A percentile compares a stretch with the other conserved stretches of the same genome.
These are phyloP conservation scores for Alternaria novae-zelandiae DNA, from an alignment of 2,329 filamentous ascomycete species.

Conservation along the genomic window DNA sequence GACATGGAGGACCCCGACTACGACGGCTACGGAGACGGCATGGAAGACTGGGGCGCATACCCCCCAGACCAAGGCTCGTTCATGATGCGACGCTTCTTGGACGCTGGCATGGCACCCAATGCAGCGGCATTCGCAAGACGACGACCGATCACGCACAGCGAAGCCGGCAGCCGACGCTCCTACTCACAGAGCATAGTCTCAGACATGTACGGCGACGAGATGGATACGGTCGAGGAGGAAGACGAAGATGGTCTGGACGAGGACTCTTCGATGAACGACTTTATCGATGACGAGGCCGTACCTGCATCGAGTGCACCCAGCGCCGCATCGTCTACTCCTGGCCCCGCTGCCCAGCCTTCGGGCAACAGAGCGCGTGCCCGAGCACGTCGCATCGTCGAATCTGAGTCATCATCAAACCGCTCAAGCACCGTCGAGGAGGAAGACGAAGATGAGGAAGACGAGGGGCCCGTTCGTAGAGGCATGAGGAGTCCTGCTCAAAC, in stretches of 20 bases:
- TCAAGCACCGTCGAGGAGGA: slow-evolving; percentile 43
- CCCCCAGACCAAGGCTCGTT: slow-evolving; percentile 38
- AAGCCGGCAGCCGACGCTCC: slow-evolving; percentile 49
- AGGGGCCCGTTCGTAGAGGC: slow-evolving; percentile 43
- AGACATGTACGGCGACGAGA: slow-evolving; percentile 50
- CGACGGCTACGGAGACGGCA: slow-evolving; percentile 40
- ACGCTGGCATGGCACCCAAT: slow-evolving; percentile 33
- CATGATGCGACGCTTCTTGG: slow-evolving; percentile 45
- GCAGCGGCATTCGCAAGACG: slow-evolving; percentile 30
- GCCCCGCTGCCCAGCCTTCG: slow-evolving; percentile 39
- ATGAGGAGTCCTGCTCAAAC: slow-evolving; percentile 39
- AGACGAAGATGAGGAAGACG: slow-evolving; percentile 49
- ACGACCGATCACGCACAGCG: slow-evolving; percentile 50
- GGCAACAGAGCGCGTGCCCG: slow-evolving; percentile 29
- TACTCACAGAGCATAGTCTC: slow-evolving; percentile 51
- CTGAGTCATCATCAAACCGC: slow-evolving; percentile 47
- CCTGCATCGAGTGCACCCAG: slow-evolving; percentile 31
- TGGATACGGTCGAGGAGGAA: slow-evolving; percentile 52
- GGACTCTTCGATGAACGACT: slow-evolving; percentile 52
- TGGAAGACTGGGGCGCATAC: slow-evolving; percentile 42
- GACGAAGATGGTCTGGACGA: slow-evolving; percentile 49
- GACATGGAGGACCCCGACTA: slow-evolving; percentile 50
- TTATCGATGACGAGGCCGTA: slow-evolving; percentile 47
- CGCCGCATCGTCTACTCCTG: slow-evolving; percentile 38
- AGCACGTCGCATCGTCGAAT: slow-evolving; percentile 47